Percentiles rank a stretch among this genome's conserved stretches.
Conservation (phyloP, 768 basidiomycete species). For the Pleurotus salmoneostramineus region DNA sequence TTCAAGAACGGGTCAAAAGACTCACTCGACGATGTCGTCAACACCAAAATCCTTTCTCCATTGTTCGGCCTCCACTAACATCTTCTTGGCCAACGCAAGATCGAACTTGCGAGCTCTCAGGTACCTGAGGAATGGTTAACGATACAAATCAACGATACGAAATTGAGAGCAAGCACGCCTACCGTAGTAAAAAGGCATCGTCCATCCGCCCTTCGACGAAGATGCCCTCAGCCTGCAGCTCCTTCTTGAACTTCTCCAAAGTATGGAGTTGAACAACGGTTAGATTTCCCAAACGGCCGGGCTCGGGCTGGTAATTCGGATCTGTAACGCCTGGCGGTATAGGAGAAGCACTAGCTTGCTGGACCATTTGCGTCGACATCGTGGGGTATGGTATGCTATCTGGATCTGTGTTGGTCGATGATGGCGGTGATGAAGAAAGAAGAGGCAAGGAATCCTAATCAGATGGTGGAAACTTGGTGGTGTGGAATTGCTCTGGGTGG, state of each 20-base stretch:
- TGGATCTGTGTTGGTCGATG: not conserved
- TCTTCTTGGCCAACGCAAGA: constrained; percentile 71
- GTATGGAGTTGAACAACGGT: constrained; percentile 54
- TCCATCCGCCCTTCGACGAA: constrained; percentile 67
- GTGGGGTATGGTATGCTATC: not conserved
- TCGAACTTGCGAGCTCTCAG: constrained; percentile 93
- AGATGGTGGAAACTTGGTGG: too few relatives aligned
- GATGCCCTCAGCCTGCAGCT: constrained; percentile 54
- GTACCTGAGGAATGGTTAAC: constrained; percentile 49
- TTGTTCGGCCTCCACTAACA: constrained; percentile 78
- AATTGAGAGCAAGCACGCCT: constrained; percentile 14
- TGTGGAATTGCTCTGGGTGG: too few relatives aligned
- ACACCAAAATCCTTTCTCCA: constrained; percentile 89
- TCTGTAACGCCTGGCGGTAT: constrained; percentile 59
- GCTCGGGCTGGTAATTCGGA: constrained; percentile 59
- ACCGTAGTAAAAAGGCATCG: constrained; percentile 69
- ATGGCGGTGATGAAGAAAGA: not conserved
- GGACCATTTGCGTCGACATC: constrained; percentile 9
- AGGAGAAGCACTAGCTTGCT: constrained; percentile 48
- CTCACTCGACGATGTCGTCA: constrained; percentile 68
- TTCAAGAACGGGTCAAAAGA: not conserved
- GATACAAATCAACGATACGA: not conserved
- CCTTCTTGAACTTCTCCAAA: constrained; percentile 64
- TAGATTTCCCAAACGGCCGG: constrained; percentile 82
- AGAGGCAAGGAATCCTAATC: not conserved